These are phyloP conservation scores for Macrophomina pseudophaseolina DNA, from an alignment of 2,329 filamentous ascomycete genomes.

Conservation along the genomic window DNA sequence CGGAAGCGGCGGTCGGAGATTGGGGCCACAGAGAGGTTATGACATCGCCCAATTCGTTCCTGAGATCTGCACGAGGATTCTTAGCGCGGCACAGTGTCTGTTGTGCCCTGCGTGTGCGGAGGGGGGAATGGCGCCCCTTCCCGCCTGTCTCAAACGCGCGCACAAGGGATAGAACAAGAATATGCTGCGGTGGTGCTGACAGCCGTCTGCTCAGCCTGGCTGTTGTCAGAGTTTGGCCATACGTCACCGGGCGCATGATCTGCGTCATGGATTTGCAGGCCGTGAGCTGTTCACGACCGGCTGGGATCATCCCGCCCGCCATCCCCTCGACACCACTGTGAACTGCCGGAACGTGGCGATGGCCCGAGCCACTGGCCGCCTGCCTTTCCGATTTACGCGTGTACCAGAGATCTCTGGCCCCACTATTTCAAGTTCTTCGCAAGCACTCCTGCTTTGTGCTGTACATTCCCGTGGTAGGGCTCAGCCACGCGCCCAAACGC, in stretches of 20 bases:
- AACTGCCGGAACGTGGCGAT: not conserved
- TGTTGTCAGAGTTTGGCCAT: not conserved
- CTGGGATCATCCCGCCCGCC: not conserved
- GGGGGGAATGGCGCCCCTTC: not conserved
- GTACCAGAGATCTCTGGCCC: not conserved
- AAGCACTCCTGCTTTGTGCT: not conserved
- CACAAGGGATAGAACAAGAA: not conserved
- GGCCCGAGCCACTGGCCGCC: not conserved
- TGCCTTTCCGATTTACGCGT: not conserved
- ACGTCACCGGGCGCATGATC: conserved; percentile 1
- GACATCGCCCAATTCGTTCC: conserved; percentile 3
- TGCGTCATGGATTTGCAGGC: conserved; percentile 1
- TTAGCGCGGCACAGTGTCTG: not conserved
- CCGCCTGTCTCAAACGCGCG: not conserved
- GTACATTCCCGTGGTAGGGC: not conserved
- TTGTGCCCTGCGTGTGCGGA: not conserved
- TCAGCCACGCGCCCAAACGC: not conserved
- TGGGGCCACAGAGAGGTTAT: not conserved
- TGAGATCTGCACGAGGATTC: conserved; percentile 9
- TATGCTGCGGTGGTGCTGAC: not conserved
- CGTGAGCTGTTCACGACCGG: too few relatives aligned
- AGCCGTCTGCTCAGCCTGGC: not conserved
- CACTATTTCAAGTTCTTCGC: not conserved
- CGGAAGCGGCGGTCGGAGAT: conserved; percentile 17
- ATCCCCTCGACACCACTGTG: not conserved